A percentile compares a stretch with the other conserved stretches of the same genome.
Evolutionary conservation across 2,329 filamentous ascomycete species (phyloP).

Genomic region (Penicillium digitatum): DNA sequence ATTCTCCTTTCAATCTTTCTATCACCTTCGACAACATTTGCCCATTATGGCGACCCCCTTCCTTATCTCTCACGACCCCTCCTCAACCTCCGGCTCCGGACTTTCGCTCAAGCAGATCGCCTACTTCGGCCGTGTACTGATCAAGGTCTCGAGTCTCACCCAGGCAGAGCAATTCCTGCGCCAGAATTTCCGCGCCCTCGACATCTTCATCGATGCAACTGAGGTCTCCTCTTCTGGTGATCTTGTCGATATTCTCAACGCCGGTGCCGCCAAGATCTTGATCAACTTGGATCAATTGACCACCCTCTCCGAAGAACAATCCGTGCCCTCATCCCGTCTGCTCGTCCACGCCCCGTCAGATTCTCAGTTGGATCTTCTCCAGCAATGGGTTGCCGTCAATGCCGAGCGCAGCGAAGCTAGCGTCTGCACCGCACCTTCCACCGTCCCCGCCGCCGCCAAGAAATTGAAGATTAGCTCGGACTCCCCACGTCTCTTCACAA

Average conservation of each 20-base stretch:
- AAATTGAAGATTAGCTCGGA: constrained; percentile 38
- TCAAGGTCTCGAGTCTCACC: constrained; percentile 45
- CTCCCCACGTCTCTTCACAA: constrained; percentile 41
- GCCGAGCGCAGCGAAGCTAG: constrained; percentile 36
- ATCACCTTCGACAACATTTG: not conserved
- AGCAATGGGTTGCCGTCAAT: constrained; percentile 39
- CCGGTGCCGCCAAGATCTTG: constrained; percentile 80
- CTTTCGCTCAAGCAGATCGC: constrained; percentile 53
- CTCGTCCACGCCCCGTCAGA: constrained; percentile 50
- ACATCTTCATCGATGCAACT: constrained; percentile 73
- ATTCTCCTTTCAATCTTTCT: constrained; percentile 5
- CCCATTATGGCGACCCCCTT: constrained; percentile 42
- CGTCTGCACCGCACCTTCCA: constrained; percentile 32
- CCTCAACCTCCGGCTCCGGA: constrained; percentile 49
- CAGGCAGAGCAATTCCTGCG: constrained; percentile 52
- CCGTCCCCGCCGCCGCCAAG: constrained; percentile 40
- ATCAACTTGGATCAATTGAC: constrained; percentile 67
- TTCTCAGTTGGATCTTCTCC: constrained; percentile 37
- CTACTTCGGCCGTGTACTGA: constrained; percentile 57
- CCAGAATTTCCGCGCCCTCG: constrained; percentile 53
- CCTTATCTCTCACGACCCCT: constrained; percentile 41
- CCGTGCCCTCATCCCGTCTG: constrained; percentile 54
- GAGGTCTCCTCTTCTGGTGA: constrained; percentile 65
- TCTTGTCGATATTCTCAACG: constrained; percentile 74
- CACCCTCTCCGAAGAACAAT: constrained; percentile 49